A percentile compares a stretch with the other conserved stretches of the same genome.
phyloP scores from a whole-genome alignment of 768 basidiomycete species.

The Pulveroboletus sp. region DNA sequence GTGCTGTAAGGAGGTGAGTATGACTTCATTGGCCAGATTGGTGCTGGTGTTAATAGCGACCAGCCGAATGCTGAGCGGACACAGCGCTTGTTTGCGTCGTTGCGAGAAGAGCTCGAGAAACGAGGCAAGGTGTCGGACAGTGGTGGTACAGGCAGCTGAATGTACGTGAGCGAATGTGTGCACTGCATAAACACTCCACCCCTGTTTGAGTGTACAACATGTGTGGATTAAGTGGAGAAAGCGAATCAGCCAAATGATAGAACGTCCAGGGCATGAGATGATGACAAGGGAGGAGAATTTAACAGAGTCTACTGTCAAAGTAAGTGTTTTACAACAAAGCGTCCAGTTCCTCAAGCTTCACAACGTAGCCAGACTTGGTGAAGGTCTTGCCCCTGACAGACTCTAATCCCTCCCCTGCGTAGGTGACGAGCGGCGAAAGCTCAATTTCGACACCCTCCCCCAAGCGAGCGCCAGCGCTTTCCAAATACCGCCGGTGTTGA shows the following conservation, averaged over 20 bases:
- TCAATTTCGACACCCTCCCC: conserved; percentile 80
- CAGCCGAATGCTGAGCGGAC: conserved; percentile 82
- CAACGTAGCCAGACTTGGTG: conserved; percentile 67
- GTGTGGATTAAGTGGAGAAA: conserved; percentile 1
- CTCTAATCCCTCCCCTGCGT: conserved; percentile 89
- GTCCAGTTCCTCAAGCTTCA: conserved; percentile 65
- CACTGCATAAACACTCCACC: conserved; percentile 14
- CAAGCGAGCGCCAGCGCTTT: conserved; percentile 70
- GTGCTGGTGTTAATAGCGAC: conserved; percentile 11
- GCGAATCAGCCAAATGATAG: not conserved
- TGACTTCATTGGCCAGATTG: not conserved
- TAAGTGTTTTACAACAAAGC: conserved; percentile 44
- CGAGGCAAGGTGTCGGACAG: conserved; percentile 49
- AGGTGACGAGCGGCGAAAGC: conserved; percentile 81
- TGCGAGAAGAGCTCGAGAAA: conserved; percentile 80
- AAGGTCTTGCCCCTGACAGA: conserved; percentile 72
- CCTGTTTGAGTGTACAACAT: conserved; percentile 9
- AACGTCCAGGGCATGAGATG: not conserved
- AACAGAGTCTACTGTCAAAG: conserved; percentile 4
- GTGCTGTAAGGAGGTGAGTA: conserved; percentile 81
- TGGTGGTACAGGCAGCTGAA: conserved; percentile 41
- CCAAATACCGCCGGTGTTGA: conserved; percentile 84
- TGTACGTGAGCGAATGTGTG: conserved; percentile 10
- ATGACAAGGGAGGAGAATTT: conserved; percentile 1
- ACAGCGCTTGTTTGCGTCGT: conserved; percentile 72